These are phyloP conservation scores for Calycina herbarum DNA, from an alignment of 2,329 filamentous ascomycete genomes.

Conservation along the genomic window DNA sequence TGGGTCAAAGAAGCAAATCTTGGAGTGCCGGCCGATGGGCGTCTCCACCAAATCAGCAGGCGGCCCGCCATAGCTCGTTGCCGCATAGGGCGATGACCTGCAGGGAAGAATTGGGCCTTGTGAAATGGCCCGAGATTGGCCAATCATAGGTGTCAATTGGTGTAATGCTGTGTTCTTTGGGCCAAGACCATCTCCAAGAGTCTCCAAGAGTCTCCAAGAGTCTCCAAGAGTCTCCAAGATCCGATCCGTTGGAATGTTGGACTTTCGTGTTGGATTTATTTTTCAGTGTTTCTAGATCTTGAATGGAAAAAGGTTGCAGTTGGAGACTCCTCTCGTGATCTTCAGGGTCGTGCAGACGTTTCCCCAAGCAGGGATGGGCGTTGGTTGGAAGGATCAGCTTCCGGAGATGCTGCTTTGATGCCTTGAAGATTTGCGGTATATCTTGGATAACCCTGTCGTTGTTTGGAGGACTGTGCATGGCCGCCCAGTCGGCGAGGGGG, in stretches of 20 bases:
- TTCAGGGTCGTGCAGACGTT: neutral
- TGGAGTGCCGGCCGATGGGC: neutral
- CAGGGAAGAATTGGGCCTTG: neutral
- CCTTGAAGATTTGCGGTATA: slow-evolving; percentile 16
- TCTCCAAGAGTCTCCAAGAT: neutral
- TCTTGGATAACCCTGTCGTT: slow-evolving; percentile 15
- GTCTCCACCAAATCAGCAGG: neutral
- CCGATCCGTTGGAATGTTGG: neutral
- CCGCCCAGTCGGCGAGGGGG: slow-evolving; percentile 7
- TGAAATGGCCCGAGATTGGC: neutral
- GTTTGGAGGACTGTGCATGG: slow-evolving; percentile 8
- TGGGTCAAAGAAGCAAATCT: neutral
- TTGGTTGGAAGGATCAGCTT: neutral
- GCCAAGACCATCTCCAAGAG: neutral
- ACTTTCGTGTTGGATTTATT: neutral
- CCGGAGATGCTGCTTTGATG: slow-evolving; percentile 12
- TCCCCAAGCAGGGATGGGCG: too few species aligned
- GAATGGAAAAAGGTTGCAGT: neutral
- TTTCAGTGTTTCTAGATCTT: neutral
- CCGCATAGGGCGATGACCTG: neutral
- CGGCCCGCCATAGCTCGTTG: slow-evolving; percentile 1
- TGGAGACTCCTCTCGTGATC: neutral
- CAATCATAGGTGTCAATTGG: slow-evolving; percentile 5
- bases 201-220: too few species aligned
- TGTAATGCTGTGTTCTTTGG: neutral